phyloP scores from a whole-genome alignment of 805 yeast species.

The Candida ascalaphidarum region DNA sequence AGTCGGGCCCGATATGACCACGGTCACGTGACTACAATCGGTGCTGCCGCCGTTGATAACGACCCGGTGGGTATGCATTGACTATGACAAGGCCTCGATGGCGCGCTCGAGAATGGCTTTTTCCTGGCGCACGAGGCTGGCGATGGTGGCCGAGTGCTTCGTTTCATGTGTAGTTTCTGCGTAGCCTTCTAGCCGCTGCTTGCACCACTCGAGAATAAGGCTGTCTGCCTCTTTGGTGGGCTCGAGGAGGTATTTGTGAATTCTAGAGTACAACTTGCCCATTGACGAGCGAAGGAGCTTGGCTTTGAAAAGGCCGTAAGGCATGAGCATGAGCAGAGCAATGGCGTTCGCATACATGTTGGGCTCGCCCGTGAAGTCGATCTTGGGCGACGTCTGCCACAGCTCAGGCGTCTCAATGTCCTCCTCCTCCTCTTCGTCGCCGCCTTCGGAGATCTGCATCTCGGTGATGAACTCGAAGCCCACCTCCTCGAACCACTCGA shows the following conservation, averaged over 20 bases:
- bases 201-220: constrained; percentile 16
- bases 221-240: constrained; percentile 2
- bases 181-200: constrained; percentile 14
- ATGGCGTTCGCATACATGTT: constrained; percentile 35
- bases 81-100: not conserved
- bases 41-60: too few relatives aligned
- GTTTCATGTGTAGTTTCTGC: constrained; percentile 3
- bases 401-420: constrained; percentile 20
- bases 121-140: constrained; percentile 16
- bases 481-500: constrained; percentile 41
- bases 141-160: constrained; percentile 7
- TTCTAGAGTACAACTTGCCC: constrained; percentile 12
- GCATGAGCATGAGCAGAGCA: constrained; percentile 15
- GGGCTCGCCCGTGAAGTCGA: constrained; percentile 35
- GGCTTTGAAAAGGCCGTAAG: constrained; percentile 16
- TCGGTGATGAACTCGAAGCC: constrained; percentile 34
- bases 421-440: constrained; percentile 5
- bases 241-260: constrained; percentile 11
- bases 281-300: constrained; percentile 12
- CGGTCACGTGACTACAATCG: too few relatives aligned
- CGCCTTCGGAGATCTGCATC: constrained; percentile 4
- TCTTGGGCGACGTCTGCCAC: constrained; percentile 37
- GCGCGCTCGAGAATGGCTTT: constrained; percentile 12
- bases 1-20: too few relatives aligned
- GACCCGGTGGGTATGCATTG: not conserved